phyloP scores from a whole-genome alignment of 2,329 filamentous ascomycete species.

The Mycosphaerella sp. region DNA sequence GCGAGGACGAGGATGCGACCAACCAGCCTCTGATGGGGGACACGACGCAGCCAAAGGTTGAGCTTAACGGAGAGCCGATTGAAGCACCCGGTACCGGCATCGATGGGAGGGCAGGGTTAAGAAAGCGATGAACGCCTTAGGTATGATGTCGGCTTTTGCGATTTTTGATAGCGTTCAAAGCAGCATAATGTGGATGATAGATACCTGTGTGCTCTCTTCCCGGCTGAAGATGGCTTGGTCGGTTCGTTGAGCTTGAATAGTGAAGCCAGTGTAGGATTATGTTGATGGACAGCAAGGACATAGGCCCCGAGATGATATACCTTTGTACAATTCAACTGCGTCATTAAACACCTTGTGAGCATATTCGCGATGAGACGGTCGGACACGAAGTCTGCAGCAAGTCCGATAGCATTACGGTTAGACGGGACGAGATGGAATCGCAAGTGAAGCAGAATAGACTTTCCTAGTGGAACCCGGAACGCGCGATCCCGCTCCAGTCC shows the following conservation, averaged over 20 bases:
- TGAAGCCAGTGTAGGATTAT: background rate
- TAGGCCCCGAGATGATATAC: background rate
- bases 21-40: constrained; percentile 14
- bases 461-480: background rate
- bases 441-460: background rate
- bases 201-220: background rate
- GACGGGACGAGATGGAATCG: background rate
- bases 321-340: background rate
- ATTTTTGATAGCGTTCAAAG: constrained; percentile 12
- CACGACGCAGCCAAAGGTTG: constrained; percentile 15
- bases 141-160: background rate
- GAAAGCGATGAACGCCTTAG: constrained; percentile 8
- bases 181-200: background rate
- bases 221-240: background rate
- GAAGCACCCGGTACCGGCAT: constrained; percentile 17
- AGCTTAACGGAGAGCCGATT: constrained; percentile 20
- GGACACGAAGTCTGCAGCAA: too few relatives aligned
- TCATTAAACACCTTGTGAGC: too few relatives aligned
- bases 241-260: background rate
- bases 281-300: background rate
- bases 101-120: constrained; percentile 13
- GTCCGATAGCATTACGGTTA: too few relatives aligned
- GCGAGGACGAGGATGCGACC: constrained; percentile 38
- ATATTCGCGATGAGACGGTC: too few relatives aligned
- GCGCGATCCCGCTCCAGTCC: background rate